A percentile compares a stretch with the other conserved stretches of the same genome.
Conservation (phyloP, 306 rosid species). For the Castanea sativa region DNA sequence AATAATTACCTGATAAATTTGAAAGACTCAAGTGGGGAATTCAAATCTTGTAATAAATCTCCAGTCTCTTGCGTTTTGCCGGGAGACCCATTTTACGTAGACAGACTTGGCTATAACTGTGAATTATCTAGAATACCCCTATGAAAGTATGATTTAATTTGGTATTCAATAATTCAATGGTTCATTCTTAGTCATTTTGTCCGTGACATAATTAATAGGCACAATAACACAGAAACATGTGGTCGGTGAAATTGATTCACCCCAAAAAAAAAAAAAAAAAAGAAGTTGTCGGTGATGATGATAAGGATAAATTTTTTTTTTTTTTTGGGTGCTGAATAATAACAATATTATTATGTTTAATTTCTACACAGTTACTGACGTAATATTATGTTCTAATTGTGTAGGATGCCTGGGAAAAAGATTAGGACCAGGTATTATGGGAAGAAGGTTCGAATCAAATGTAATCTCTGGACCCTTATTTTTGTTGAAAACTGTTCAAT, state of each 20-base stretch:
- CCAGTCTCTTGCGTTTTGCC: not conserved
- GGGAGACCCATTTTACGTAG: not conserved
- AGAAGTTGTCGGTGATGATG: no score
- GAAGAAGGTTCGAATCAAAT: conserved; percentile 62
- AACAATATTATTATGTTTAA: not conserved
- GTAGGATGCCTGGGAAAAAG: conserved; percentile 91
- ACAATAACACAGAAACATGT: no score
- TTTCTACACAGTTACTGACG: conserved; percentile 19
- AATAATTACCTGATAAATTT: not conserved
- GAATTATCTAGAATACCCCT: not conserved
- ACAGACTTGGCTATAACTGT: not conserved
- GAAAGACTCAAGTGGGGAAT: not conserved
- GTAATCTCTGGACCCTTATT: conserved; percentile 49
- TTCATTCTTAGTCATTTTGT: no score
- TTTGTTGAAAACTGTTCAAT: not conserved
- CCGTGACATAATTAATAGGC: no score
- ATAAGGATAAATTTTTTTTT: no score
- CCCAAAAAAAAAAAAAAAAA: no score
- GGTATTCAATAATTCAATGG: no score
- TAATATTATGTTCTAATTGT: conserved; percentile 16
- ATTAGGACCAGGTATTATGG: conserved; percentile 83
- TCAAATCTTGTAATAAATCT: not conserved
- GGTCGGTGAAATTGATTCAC: no score
- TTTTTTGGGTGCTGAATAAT: no score
- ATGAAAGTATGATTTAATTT: not conserved